Evolutionary conservation across 495 filamentous ascomycete genomes (phyloP).

Genomic region (Penicillium chermesinum): DNA sequence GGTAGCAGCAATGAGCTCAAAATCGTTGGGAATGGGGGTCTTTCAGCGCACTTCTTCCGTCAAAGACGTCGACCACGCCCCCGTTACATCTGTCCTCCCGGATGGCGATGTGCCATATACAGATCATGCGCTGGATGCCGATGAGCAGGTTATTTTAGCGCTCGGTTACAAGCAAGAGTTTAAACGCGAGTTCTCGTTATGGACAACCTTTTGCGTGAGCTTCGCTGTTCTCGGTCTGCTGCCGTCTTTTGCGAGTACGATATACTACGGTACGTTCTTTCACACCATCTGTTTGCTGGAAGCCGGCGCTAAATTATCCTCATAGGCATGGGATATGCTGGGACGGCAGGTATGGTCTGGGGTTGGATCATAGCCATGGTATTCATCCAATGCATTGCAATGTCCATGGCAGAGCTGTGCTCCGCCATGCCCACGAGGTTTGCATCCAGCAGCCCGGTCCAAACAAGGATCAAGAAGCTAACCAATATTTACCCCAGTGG

Average conservation of each 20-base stretch:
- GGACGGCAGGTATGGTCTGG: conserved; percentile 78
- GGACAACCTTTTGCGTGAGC: conserved; percentile 74
- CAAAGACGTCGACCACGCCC: conserved; percentile 42
- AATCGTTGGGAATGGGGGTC: conserved; percentile 10
- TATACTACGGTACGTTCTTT: conserved; percentile 56
- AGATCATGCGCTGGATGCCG: conserved; percentile 48
- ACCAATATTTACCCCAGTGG: conserved; percentile 40
- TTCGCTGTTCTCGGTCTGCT: conserved; percentile 72
- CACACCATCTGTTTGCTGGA: not conserved
- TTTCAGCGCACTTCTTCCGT: conserved; percentile 16
- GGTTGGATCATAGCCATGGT: conserved; percentile 73
- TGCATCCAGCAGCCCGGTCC: not conserved
- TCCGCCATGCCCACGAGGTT: conserved; percentile 63
- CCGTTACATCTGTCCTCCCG: conserved; percentile 64
- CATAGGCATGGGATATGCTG: conserved; percentile 70
- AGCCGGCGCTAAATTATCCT: not conserved
- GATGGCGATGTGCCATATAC: conserved; percentile 58
- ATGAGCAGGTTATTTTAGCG: conserved; percentile 65
- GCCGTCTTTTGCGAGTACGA: conserved; percentile 68
- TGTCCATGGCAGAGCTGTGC: conserved; percentile 63
- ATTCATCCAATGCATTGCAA: conserved; percentile 69
- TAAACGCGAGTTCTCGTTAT: conserved; percentile 78
- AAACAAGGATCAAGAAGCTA: not conserved
- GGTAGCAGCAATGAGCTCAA: conserved; percentile 5
- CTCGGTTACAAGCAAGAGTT: conserved; percentile 78